A percentile compares a stretch with the other conserved stretches of the same genome.
These are phyloP conservation scores for Cercospora beticola DNA, from an alignment of 2,329 filamentous ascomycete species.

Conservation along the genomic window DNA sequence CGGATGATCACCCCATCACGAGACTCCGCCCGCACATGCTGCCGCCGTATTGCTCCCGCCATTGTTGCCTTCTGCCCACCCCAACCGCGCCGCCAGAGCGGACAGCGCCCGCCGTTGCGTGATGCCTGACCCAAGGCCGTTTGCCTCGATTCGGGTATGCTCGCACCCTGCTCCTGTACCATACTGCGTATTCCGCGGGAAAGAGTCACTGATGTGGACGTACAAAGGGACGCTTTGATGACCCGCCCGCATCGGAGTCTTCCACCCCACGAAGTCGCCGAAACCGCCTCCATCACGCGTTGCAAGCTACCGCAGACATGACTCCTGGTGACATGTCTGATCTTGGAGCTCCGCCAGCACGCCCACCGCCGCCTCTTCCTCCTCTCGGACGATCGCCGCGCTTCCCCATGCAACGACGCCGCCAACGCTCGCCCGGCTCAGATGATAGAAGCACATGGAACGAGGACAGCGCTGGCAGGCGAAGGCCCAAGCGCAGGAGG, in stretches of 20 bases:
- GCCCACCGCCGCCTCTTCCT: constrained; percentile 12
- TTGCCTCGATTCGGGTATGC: constrained; percentile 27
- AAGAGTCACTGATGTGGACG: constrained; percentile 19
- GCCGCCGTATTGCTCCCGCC: not conserved
- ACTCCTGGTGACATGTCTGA: constrained; percentile 27
- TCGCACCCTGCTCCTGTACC: not conserved
- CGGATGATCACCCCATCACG: not conserved
- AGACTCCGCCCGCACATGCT: not conserved
- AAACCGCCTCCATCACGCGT: constrained; percentile 36
- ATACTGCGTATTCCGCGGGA: constrained; percentile 3
- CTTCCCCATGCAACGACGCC: constrained; percentile 20
- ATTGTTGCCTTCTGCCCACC: not conserved
- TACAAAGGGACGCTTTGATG: constrained; percentile 45
- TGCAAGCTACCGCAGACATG: constrained; percentile 38
- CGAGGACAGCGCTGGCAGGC: constrained; percentile 21
- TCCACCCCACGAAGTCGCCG: constrained; percentile 35
- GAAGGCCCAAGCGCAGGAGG: constrained; percentile 41
- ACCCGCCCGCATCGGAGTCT: constrained; percentile 43
- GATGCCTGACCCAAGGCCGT: constrained; percentile 27
- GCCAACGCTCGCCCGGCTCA: constrained; percentile 24
- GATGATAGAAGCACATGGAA: constrained; percentile 24
- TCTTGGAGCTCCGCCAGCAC: constrained; percentile 19
- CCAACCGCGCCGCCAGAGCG: not conserved
- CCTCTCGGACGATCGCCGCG: constrained; percentile 15
- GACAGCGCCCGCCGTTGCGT: constrained; percentile 9